Evolutionary conservation across 1,139 yeast genomes (phyloP).

Genomic region (Yamadazyma blattariae): DNA sequence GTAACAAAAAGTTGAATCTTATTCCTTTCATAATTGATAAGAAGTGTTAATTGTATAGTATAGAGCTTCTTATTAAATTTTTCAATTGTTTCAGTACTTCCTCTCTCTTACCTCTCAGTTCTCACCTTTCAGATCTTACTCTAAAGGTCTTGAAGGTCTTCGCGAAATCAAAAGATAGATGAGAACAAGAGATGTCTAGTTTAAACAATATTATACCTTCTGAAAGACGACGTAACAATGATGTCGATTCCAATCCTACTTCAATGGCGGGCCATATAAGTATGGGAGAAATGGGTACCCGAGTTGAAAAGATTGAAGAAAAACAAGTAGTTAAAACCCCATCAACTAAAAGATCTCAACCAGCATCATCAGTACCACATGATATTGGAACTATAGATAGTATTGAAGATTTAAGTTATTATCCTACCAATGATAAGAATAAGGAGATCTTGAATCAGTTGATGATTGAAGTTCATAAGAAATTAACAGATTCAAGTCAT

Average conservation of each 20-base stretch:
- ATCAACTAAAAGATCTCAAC: background rate
- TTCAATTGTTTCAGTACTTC: background rate
- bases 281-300: slow-evolving; percentile 67
- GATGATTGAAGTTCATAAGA: slow-evolving; percentile 24
- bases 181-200: slow-evolving; percentile 6
- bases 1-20: too few species aligned
- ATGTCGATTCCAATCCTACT: slow-evolving; percentile 61
- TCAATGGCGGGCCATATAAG: slow-evolving; percentile 67
- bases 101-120: too few species aligned
- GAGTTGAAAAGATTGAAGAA: slow-evolving; percentile 18
- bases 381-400: slow-evolving; percentile 4
- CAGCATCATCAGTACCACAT: slow-evolving; percentile 1
- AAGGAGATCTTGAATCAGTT: slow-evolving; percentile 15
- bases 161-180: background rate
- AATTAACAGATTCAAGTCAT: slow-evolving; percentile 39
- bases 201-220: slow-evolving; percentile 62
- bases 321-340: background rate
- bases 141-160: too few species aligned
- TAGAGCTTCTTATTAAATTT: background rate
- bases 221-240: slow-evolving; percentile 39
- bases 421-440: slow-evolving; percentile 13
- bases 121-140: too few species aligned
- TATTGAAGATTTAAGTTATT: slow-evolving; percentile 15
- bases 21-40: too few species aligned
- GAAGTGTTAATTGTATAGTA: background rate